Percentiles rank a stretch among this genome's conserved stretches.
phyloP scores from a whole-genome alignment of 768 basidiomycete genomes.

The Russula olivacea region DNA sequence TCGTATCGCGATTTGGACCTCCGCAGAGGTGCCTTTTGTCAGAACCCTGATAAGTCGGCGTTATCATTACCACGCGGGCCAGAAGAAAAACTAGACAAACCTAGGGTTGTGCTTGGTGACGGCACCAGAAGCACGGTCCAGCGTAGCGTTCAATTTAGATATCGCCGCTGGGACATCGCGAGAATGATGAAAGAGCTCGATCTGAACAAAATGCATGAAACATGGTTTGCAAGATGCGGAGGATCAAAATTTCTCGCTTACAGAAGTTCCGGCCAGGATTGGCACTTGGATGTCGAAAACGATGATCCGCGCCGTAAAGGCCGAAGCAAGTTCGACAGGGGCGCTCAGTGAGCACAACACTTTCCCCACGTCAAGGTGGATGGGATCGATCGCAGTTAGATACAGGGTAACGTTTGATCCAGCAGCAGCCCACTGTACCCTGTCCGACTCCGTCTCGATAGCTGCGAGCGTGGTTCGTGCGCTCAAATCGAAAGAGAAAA shows the following conservation, averaged over 20 bases:
- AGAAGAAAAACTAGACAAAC: conserved; percentile 37
- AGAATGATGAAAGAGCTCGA: conserved; percentile 95
- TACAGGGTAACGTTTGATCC: conserved; percentile 87
- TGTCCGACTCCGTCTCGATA: conserved; percentile 77
- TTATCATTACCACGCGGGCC: not conserved
- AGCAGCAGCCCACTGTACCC: conserved; percentile 80
- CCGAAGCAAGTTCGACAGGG: conserved; percentile 66
- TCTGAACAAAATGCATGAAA: conserved; percentile 31
- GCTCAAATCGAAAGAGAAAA: not conserved
- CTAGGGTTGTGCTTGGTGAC: conserved; percentile 76
- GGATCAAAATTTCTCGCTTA: conserved; percentile 32
- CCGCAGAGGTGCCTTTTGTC: conserved; percentile 78
- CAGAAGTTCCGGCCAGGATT: conserved; percentile 80
- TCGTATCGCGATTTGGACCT: conserved; percentile 77
- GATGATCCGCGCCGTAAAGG: conserved; percentile 83
- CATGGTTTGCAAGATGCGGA: not conserved
- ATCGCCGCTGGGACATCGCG: conserved; percentile 87
- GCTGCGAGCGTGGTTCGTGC: conserved; percentile 39
- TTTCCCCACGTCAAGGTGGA: conserved; percentile 80
- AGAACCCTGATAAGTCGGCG: conserved; percentile 47
- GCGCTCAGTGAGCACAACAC: conserved; percentile 76
- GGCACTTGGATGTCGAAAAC: conserved; percentile 91
- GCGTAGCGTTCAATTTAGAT: conserved; percentile 65
- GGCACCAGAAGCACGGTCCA: conserved; percentile 74
- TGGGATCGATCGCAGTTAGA: conserved; percentile 76